These are phyloP conservation scores for Ogataea siamensis DNA, from an alignment of 805 yeast species.

Conservation along the genomic window DNA sequence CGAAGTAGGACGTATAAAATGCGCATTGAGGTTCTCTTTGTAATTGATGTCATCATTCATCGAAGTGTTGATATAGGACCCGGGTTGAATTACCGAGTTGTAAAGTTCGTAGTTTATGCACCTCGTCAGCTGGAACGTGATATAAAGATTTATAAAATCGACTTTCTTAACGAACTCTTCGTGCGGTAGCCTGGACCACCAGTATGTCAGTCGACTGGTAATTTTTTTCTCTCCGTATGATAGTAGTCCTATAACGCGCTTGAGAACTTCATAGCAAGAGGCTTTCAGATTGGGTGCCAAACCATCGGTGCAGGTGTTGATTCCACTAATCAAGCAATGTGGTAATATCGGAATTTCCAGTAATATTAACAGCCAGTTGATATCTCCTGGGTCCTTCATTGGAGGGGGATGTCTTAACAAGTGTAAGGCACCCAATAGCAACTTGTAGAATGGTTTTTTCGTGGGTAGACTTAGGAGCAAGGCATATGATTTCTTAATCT, in stretches of 20 bases:
- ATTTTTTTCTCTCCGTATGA: slow-evolving; percentile 45
- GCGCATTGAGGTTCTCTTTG: slow-evolving; percentile 26
- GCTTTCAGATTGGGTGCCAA: slow-evolving; percentile 49
- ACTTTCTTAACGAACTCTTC: slow-evolving; percentile 51
- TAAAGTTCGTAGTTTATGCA: slow-evolving; percentile 39
- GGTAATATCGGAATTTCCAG: slow-evolving; percentile 66
- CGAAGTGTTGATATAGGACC: slow-evolving; percentile 16
- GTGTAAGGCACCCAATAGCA: slow-evolving; percentile 51
- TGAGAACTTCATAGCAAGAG: slow-evolving; percentile 65
- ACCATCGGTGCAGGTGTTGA: slow-evolving; percentile 19
- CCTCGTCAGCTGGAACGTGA: slow-evolving; percentile 70
- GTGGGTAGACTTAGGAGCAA: slow-evolving; percentile 54
- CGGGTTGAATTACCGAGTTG: slow-evolving; percentile 23
- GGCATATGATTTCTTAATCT: slow-evolving; percentile 46
- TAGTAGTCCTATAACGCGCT: slow-evolving; percentile 66
- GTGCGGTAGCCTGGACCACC: slow-evolving; percentile 49
- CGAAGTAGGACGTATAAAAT: slow-evolving; percentile 28
- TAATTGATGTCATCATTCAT: slow-evolving; percentile 32
- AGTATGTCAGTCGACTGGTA: slow-evolving; percentile 45
- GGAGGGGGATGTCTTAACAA: slow-evolving; percentile 51
- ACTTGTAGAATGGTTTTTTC: slow-evolving; percentile 53
- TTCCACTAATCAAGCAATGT: slow-evolving; percentile 40
- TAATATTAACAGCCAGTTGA: slow-evolving; percentile 62
- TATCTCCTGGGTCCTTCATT: slow-evolving; percentile 40
- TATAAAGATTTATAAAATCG: slow-evolving; percentile 69